Evolutionary conservation across 805 yeast species (phyloP).

Genomic region (Kluyveromyces nonfermentans): DNA sequence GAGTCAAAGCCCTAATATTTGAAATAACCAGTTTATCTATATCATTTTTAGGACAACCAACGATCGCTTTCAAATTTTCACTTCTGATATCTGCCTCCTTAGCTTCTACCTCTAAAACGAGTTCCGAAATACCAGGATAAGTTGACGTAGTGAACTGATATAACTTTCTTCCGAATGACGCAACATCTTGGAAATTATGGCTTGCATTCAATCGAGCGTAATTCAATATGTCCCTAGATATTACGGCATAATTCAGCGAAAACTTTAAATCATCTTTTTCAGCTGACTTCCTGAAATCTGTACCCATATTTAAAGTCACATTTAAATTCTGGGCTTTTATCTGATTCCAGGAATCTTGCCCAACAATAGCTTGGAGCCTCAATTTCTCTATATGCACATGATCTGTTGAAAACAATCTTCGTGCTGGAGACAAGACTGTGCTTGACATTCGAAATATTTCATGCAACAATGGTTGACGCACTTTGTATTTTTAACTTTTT

Average conservation of each 20-base stretch:
- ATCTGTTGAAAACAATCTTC: slow-evolving; percentile 12
- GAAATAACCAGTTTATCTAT: slow-evolving; percentile 28
- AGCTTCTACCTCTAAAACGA: slow-evolving; percentile 15
- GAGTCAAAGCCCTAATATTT: slow-evolving; percentile 51
- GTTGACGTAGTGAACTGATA: slow-evolving; percentile 35
- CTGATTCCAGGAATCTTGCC: slow-evolving; percentile 68
- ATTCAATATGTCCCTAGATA: slow-evolving; percentile 54
- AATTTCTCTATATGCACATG: slow-evolving; percentile 44
- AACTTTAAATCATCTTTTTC: slow-evolving; percentile 68
- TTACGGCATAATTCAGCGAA: slow-evolving; percentile 82
- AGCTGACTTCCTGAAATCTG: slow-evolving; percentile 70
- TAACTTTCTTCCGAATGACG: slow-evolving; percentile 38
- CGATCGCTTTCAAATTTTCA: slow-evolving; percentile 19
- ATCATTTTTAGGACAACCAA: slow-evolving; percentile 2
- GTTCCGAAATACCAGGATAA: slow-evolving; percentile 16
- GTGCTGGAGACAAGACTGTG: not conserved
- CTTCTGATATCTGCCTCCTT: slow-evolving; percentile 25
- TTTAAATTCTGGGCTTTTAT: slow-evolving; percentile 57
- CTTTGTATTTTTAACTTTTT: not conserved
- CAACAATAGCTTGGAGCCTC: slow-evolving; percentile 52
- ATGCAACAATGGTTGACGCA: not conserved
- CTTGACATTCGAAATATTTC: not conserved
- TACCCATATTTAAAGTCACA: slow-evolving; percentile 49
- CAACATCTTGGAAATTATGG: slow-evolving; percentile 29
- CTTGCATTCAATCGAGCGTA: slow-evolving; percentile 34